Conservation (phyloP, 768 basidiomycete genomes). For the Rhizopogon salebrosus region DNA sequence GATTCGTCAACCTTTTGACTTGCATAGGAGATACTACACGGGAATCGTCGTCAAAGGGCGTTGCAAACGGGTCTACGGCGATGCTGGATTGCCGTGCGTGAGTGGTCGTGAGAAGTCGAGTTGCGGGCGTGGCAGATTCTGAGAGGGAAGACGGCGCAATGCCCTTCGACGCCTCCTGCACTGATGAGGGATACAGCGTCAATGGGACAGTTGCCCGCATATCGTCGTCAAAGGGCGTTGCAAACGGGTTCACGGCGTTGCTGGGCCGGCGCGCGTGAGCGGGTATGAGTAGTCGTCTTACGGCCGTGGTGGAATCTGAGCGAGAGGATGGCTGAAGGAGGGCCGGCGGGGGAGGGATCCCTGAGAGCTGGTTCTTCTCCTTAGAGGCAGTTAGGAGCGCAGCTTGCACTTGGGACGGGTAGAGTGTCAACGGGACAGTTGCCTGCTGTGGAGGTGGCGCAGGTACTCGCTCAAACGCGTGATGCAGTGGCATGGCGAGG, state of each 20-base stretch:
- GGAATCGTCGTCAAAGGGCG: constrained; percentile 76
- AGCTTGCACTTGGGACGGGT: constrained; percentile 15
- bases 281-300: constrained; percentile 40
- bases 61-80: constrained; percentile 54
- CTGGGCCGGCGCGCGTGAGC: constrained; percentile 35
- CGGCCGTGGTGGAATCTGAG: constrained; percentile 26
- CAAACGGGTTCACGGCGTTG: constrained; percentile 47
- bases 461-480: constrained; percentile 29
- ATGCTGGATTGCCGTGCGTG: constrained; percentile 34
- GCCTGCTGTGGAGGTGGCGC: constrained; percentile 7
- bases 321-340: constrained; percentile 11
- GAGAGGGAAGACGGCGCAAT: constrained; percentile 14
- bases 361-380: neutral
- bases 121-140: constrained; percentile 31
- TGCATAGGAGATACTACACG: constrained; percentile 23
- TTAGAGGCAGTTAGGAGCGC: neutral
- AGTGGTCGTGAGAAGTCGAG: constrained; percentile 39
- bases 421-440: constrained; percentile 10
- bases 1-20: constrained; percentile 49
- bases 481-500: constrained; percentile 38
- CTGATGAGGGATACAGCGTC: constrained; percentile 10
- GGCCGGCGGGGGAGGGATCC: neutral
- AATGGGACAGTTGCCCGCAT: constrained; percentile 10
- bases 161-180: constrained; percentile 13
- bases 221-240: constrained; percentile 79